phyloP scores from a whole-genome alignment of 2,329 filamentous ascomycete species.

The Colletotrichum viniferum region DNA sequence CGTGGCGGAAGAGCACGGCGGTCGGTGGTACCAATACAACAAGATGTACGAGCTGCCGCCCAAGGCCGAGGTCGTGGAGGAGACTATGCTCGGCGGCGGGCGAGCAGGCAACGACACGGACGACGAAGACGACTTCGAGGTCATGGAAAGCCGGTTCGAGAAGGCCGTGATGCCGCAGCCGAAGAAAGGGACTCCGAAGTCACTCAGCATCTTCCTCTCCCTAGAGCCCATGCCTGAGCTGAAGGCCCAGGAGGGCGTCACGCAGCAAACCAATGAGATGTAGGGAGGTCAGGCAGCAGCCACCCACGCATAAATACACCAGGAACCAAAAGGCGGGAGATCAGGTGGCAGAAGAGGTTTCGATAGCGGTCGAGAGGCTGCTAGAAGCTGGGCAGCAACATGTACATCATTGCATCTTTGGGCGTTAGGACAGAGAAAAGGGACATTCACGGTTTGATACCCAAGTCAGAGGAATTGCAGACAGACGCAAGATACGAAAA shows the following conservation, averaged over 20 bases:
- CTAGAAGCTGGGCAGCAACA: neutral
- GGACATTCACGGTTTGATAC: constrained; percentile 6
- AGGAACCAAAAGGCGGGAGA: neutral
- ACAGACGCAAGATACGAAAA: neutral
- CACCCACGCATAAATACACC: neutral
- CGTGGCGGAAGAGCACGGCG: constrained; percentile 43
- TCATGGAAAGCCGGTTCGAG: constrained; percentile 61
- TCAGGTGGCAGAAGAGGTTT: neutral
- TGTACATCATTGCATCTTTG: neutral
- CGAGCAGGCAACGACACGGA: constrained; percentile 28
- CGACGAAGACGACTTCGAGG: constrained; percentile 57
- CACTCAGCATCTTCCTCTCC: constrained; percentile 67
- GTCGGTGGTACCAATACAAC: constrained; percentile 61
- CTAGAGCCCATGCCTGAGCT: constrained; percentile 58
- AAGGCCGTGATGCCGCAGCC: constrained; percentile 52
- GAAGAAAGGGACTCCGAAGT: constrained; percentile 51
- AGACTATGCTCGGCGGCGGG: constrained; percentile 41
- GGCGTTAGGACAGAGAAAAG: neutral
- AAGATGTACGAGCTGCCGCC: constrained; percentile 53
- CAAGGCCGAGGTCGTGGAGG: constrained; percentile 41
- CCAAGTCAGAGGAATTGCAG: neutral
- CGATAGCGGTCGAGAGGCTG: neutral
- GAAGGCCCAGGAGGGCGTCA: constrained; percentile 49
- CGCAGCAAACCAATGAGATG: constrained; percentile 48
- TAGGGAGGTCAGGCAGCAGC: constrained; percentile 23